phyloP scores from a whole-genome alignment of 768 basidiomycete species.

The Leucocoprinus leucothites region DNA sequence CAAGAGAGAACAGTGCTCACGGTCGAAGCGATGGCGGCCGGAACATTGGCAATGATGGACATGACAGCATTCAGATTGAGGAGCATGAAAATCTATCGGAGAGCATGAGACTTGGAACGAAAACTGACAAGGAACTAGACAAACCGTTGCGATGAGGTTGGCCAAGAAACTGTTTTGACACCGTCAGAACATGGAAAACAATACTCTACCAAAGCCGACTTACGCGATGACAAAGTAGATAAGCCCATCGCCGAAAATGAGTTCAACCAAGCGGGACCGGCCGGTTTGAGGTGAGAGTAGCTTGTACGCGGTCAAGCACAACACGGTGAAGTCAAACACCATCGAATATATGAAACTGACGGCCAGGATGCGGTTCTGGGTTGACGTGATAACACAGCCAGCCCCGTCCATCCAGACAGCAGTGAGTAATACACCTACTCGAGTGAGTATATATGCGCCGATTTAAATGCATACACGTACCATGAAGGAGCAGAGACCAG shows the following conservation, averaged over 20 bases:
- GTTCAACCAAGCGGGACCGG: slow-evolving; percentile 55
- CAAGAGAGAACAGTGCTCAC: slow-evolving; percentile 30
- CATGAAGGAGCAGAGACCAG: slow-evolving; percentile 70
- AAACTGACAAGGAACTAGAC: slow-evolving; percentile 15
- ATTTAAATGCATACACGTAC: slow-evolving; percentile 27
- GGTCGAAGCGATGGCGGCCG: slow-evolving; percentile 65
- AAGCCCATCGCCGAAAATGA: slow-evolving; percentile 71
- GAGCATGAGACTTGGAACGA: not conserved
- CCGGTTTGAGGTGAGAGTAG: slow-evolving; percentile 41
- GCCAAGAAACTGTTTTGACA: slow-evolving; percentile 58
- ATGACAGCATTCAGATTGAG: slow-evolving; percentile 68
- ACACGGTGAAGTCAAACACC: slow-evolving; percentile 64
- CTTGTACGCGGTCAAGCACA: slow-evolving; percentile 60
- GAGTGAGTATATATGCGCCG: not conserved
- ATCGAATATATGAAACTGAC: slow-evolving; percentile 73
- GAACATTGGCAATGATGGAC: slow-evolving; percentile 73
- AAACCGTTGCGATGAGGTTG: slow-evolving; percentile 64
- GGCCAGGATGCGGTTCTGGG: slow-evolving; percentile 58
- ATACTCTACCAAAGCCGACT: slow-evolving; percentile 21
- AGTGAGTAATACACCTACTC: slow-evolving; percentile 53
- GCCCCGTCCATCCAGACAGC: slow-evolving; percentile 48
- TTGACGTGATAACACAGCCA: slow-evolving; percentile 58
- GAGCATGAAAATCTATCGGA: slow-evolving; percentile 52
- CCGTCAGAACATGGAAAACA: not conserved
- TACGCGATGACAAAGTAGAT: slow-evolving; percentile 73